Evolutionary conservation across 306 rosid genomes (phyloP), one percentile per base, ranked within the genome.

Genomic region (Lupinus albus): DNA sequence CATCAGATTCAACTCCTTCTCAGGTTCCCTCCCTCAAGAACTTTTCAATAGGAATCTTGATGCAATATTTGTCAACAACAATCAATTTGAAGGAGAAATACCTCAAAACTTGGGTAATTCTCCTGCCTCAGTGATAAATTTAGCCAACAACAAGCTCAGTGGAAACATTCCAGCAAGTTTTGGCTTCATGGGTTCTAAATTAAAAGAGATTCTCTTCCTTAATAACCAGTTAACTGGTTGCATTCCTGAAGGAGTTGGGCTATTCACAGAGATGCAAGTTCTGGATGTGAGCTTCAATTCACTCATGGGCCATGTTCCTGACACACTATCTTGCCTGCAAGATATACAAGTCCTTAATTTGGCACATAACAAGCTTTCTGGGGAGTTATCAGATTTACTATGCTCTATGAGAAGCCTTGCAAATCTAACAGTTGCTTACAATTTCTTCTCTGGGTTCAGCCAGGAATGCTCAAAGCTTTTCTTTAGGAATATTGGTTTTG

Each of bases 381-480:
- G 97, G 77, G 89, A 80, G 50, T 66, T 94, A 9, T 89, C 99
- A 8, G 99, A 94, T 14, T 13, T 85, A 52, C 77, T 94, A 5
- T 94, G 99, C 70, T 84, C 91, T 15, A 49, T 90, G 57, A 82
- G 72, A 49, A 90, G 81, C 68, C 80, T 94, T 11, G 41, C 84
- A 60, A 94, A 94, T 87, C 73, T 94, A 51, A 88, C 92, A 0
- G 94, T 94, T 57, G 81, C 99, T 21, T 88, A 80, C 82, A 94
- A 94, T 72, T 94, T 94, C 95, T 86, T 94, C 74, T 94, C 97
- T 67, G 99, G 99, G 85, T 82, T 94, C 48, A 88, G 89, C 62
- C 89, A 85, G 60, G 91, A 85, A 75, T 94, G 99, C 32, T 58
- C 82, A 47, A 85, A 62, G 71, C 84, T 83, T 38, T 70, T 36